A percentile compares a stretch with the other conserved stretches of the same genome.
Evolutionary conservation across 2,329 filamentous ascomycete species (phyloP).

Genomic region (Graphilbum sp.): DNA sequence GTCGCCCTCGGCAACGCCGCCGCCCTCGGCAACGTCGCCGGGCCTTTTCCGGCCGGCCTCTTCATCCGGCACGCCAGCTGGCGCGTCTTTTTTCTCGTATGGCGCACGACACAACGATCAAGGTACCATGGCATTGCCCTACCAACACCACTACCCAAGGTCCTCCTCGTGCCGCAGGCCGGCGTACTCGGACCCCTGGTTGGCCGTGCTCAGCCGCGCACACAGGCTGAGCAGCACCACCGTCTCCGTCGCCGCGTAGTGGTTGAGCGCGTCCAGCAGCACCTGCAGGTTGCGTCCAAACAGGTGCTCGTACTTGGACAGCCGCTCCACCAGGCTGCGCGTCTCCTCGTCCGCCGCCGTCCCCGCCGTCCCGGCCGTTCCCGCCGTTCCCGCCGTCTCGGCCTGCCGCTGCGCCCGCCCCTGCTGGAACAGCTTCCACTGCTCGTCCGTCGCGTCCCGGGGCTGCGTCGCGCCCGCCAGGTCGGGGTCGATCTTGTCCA

Average conservation of each 20-base stretch:
- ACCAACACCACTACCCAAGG: not conserved
- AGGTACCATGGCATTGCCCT: slow-evolving; percentile 25
- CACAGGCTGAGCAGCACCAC: slow-evolving; percentile 84
- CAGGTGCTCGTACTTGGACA: slow-evolving; percentile 84
- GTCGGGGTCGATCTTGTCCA: slow-evolving; percentile 71
- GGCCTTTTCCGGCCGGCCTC: slow-evolving; percentile 26
- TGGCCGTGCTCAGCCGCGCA: slow-evolving; percentile 64
- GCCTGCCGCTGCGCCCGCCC: slow-evolving; percentile 21
- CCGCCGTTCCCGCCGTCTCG: slow-evolving; percentile 16
- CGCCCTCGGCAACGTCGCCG: no score
- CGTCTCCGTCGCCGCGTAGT: slow-evolving; percentile 93
- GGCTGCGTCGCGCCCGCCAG: slow-evolving; percentile 43
- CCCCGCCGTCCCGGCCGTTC: slow-evolving; percentile 19
- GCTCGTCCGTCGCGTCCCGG: slow-evolving; percentile 39
- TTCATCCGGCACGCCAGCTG: slow-evolving; percentile 22
- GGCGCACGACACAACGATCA: slow-evolving; percentile 29
- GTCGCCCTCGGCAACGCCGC: slow-evolving; percentile 25
- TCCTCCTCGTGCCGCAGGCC: slow-evolving; percentile 40
- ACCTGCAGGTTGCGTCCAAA: slow-evolving; percentile 89
- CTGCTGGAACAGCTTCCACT: slow-evolving; percentile 42
- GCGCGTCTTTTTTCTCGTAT: slow-evolving; percentile 29
- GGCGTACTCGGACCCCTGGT: slow-evolving; percentile 54
- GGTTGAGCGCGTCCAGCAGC: slow-evolving; percentile 84
- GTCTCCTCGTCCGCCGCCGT: slow-evolving; percentile 19
- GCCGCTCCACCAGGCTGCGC: slow-evolving; percentile 55